Conservation (phyloP, 805 yeast genomes). For the Candida namnaoensis region DNA sequence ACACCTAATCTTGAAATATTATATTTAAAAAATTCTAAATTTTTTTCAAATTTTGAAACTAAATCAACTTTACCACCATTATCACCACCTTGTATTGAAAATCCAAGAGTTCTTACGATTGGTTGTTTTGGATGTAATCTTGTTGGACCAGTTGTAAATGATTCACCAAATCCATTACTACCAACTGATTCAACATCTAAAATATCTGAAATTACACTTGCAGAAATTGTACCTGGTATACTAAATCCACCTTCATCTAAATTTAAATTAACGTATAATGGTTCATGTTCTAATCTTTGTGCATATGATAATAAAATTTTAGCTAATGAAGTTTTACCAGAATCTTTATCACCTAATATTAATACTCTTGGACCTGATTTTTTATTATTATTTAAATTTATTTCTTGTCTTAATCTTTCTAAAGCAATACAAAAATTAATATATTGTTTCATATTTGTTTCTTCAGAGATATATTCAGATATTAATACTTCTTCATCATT, state of each 20-base stretch:
- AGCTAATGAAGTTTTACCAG: slow-evolving; percentile 75
- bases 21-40: slow-evolving; percentile 24
- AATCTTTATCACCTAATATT: slow-evolving; percentile 59
- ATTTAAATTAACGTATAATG: slow-evolving; percentile 71
- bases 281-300: slow-evolving; percentile 56
- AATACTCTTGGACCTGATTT: slow-evolving; percentile 37
- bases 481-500: slow-evolving; percentile 28
- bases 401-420: slow-evolving; percentile 39
- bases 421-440: slow-evolving; percentile 69
- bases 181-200: slow-evolving; percentile 52
- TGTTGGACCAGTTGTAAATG: slow-evolving; percentile 68
- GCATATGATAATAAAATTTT: slow-evolving; percentile 73
- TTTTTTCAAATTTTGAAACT: slow-evolving; percentile 25
- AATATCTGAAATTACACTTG: slow-evolving; percentile 74
- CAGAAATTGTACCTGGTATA: slow-evolving; percentile 78
- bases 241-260: slow-evolving; percentile 65
- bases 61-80: slow-evolving; percentile 32
- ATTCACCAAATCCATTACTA: slow-evolving; percentile 62
- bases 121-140: slow-evolving; percentile 85
- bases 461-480: slow-evolving; percentile 62
- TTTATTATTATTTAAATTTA: slow-evolving; percentile 7
- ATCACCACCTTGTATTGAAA: no score
- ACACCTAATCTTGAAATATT: slow-evolving; percentile 21
- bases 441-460: slow-evolving; percentile 54
- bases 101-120: slow-evolving; percentile 72